Base-by-base conservation (phyloP, 805 yeast genomes). In the Ascoidea rubescens region DNA sequence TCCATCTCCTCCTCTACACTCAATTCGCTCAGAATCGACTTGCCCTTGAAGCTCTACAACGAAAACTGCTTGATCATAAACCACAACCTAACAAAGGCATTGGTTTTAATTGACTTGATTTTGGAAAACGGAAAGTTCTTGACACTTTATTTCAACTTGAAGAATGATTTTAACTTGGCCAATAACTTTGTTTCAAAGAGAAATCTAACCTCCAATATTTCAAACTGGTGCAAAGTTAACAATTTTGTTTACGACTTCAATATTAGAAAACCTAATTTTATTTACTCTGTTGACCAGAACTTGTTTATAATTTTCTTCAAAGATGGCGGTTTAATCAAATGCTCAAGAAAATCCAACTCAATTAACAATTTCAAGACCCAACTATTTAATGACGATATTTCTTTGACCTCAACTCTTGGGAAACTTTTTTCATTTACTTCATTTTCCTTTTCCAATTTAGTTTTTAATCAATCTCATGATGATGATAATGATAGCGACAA, bases 261-360 rank as follows among this genome's bases (percentile, higher is more conserved):
- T 37, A 61, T 77, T 5, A 71, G 84, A 58, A 64, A 66, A 30
- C 88, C 91, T 1, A 75, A 77, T 47, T 64, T 72, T 21, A 58
- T 84, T 55, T 68, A 71, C 50, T 63, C 82, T 1, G 64, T 80
- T 14, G 72, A 77, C 37, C 55, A 67, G 0, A 59, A 61, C 2
- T 71, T 74, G 48, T 61, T 80, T 6, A 62, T 88, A 3, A 78
- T 84, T 0, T 71, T 87, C 4, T 69, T 89, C 49, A 72, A 73
- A 47, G 95, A 90, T 66, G 96, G 97, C 31, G 87, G 90, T 1
- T 63, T 89, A 46, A 66, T 87, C 50, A 81, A 80, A 48, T 68
- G 84, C 53, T 60, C 60, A 32, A 64, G 62, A 55, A 53, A 50
- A n/a, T n/a, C n/a, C 44, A 55, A 17, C 51, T 58, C 33, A 58